A percentile compares a stretch with the other conserved stretches of the same genome.
Conservation (phyloP, 495 filamentous ascomycete species). For the Neurospora sp. region DNA sequence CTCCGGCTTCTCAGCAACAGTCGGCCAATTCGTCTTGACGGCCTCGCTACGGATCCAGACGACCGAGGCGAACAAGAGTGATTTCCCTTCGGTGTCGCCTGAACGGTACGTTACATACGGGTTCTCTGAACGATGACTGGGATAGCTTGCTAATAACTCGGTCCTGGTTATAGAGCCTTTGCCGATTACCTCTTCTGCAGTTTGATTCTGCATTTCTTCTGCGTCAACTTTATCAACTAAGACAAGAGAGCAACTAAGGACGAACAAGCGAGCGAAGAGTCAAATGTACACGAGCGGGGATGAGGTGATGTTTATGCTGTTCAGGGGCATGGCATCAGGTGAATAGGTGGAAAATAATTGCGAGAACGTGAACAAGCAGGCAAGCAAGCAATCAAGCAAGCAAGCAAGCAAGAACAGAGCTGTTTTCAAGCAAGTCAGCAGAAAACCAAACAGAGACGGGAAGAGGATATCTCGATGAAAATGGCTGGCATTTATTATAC, state of each 20-base stretch:
- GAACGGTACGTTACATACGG: conserved; percentile 41
- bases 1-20: conserved; percentile 85
- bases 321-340: not conserved
- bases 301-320: too few relatives aligned
- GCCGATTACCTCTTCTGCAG: conserved; percentile 94
- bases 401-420: not conserved
- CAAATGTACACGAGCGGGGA: not conserved
- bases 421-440: not conserved
- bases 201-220: conserved; percentile 95
- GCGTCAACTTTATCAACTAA: conserved; percentile 98
- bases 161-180: conserved; percentile 54
- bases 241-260: not conserved
- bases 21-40: conserved; percentile 88
- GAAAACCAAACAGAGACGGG: not conserved
- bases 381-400: not conserved
- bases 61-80: conserved; percentile 59
- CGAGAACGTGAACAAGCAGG: not conserved
- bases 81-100: conserved; percentile 57
- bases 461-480: not conserved
- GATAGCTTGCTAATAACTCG: too few relatives aligned
- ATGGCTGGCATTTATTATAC: not conserved
- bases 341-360: not conserved
- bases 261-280: not conserved
- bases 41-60: conserved; percentile 85
- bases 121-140: too few relatives aligned